A percentile compares a stretch with the other conserved stretches of the same genome.
Evolutionary conservation across 1,139 yeast species (phyloP).

Genomic region (Saccharomyces pastorianus): DNA sequence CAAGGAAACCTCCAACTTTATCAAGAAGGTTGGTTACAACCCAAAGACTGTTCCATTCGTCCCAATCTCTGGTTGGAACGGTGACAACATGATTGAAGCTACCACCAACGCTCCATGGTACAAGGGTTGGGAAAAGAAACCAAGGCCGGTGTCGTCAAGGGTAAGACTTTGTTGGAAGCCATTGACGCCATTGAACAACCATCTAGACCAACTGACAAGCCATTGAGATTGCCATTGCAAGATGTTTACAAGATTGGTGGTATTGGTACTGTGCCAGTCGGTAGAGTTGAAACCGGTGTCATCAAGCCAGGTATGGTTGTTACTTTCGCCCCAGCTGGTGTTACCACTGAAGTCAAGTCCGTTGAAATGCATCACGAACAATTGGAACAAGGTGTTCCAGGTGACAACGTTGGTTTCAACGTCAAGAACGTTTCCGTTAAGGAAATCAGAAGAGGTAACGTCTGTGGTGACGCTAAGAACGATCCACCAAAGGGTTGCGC

Average conservation of each 20-base stretch:
- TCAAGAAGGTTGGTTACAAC: conserved; percentile 91
- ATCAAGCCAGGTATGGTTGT: conserved; percentile 90
- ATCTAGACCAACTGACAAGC: conserved; percentile 78
- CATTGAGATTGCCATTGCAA: conserved; percentile 85
- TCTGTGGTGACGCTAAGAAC: conserved; percentile 91
- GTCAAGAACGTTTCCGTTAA: conserved; percentile 90
- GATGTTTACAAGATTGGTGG: conserved; percentile 74
- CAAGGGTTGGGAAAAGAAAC: conserved; percentile 88
- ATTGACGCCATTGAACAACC: conserved; percentile 85
- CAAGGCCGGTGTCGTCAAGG: conserved; percentile 70
- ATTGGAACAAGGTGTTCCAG: conserved; percentile 78
- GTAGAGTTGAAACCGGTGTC: conserved; percentile 88
- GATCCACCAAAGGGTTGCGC: conserved; percentile 82
- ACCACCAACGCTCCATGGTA: conserved; percentile 83
- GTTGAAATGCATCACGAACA: conserved; percentile 93
- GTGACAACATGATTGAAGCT: conserved; percentile 86
- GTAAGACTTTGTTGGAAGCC: conserved; percentile 84
- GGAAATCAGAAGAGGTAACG: conserved; percentile 95
- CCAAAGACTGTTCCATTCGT: conserved; percentile 87
- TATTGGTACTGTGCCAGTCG: conserved; percentile 91
- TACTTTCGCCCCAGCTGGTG: conserved; percentile 86
- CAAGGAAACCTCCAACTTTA: conserved; percentile 80
- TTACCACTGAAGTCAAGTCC: conserved; percentile 88
- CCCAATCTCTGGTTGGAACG: conserved; percentile 94
- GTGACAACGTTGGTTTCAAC: conserved; percentile 94